phyloP scores from a whole-genome alignment of 2,329 filamentous ascomycete species.

The Fonsecaea erecta region DNA sequence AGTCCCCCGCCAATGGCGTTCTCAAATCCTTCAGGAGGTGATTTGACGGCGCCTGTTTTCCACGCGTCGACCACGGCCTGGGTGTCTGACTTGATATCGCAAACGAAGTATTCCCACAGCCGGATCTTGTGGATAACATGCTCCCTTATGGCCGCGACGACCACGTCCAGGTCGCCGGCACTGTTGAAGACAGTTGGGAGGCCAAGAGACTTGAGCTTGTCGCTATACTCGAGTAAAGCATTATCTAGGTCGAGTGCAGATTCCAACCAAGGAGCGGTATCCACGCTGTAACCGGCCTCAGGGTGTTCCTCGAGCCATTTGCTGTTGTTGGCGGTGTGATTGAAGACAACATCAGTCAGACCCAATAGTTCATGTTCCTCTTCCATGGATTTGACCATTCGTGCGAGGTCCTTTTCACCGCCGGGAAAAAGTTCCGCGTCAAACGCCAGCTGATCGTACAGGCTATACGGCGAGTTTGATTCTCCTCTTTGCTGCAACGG shows the following conservation, averaged over 20 bases:
- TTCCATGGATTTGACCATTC: slow-evolving; percentile 80
- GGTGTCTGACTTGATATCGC: slow-evolving; percentile 76
- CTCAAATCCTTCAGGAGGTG: slow-evolving; percentile 59
- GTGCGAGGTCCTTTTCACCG: slow-evolving; percentile 79
- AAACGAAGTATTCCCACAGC: slow-evolving; percentile 91
- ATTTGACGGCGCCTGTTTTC: slow-evolving; percentile 63
- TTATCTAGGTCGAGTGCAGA: slow-evolving; percentile 75
- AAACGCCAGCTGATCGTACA: slow-evolving; percentile 89
- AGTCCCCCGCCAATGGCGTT: slow-evolving; percentile 54
- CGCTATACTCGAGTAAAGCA: slow-evolving; percentile 69
- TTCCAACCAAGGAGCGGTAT: slow-evolving; percentile 77
- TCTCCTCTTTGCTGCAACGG: slow-evolving; percentile 84
- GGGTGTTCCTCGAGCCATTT: slow-evolving; percentile 93
- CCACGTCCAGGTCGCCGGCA: slow-evolving; percentile 72
- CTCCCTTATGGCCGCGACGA: slow-evolving; percentile 84
- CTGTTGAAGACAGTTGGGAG: slow-evolving; percentile 75
- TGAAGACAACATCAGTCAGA: slow-evolving; percentile 95
- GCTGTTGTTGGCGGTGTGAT: slow-evolving; percentile 96
- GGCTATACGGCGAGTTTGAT: slow-evolving; percentile 96
- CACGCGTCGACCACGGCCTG: slow-evolving; percentile 73
- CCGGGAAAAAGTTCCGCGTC: slow-evolving; percentile 80
- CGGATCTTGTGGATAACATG: slow-evolving; percentile 76
- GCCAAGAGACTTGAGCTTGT: slow-evolving; percentile 67
- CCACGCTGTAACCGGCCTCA: slow-evolving; percentile 91
- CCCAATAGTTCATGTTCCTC: slow-evolving; percentile 81